Base-by-base conservation (phyloP, 73 alveolate genomes). In the Paramecium octaurelia region DNA sequence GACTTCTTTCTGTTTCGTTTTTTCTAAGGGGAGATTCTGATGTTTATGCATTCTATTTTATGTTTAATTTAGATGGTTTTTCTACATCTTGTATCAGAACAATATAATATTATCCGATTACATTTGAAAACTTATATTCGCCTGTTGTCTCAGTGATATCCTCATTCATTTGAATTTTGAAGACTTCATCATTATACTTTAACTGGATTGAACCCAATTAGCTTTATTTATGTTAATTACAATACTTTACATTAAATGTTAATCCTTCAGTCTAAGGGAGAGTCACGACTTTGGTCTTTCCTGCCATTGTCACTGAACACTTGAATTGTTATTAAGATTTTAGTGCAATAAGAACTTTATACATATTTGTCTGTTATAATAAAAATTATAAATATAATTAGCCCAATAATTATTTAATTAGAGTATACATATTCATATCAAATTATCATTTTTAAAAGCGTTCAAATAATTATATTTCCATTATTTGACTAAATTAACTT, bases 61-160 rank as follows among this genome's bases (percentile, higher is more conserved):
- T 80, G 18, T 46, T 48, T 46, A 80, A 80, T 80, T 80, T 44
- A 9, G 70, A 40, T 20, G 91, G 91, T 80, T 80, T 80, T 46
- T 80, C 91, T 3, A 24, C 76, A 44, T 80, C 76, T 42, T 40
- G 50, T 27, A 80, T 23, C 31, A 80, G 16, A 5, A 80, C 75
- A 24, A 80, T 80, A 10, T 44, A 80, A 35, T 80, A 80, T 27
- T 27, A 44, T 80, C 91, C 91, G 24, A 50, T 42, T 24, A 80
- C 31, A 48, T 80, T 27, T 10, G 43, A 44, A 24, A 80, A 44
- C 4, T 44, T 80, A 80, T 38, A 80, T 35, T 80, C 91, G 6
- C 91, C 91, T 10, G 46, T 80, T 40, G 57, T 18, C 14, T 80
- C 91, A 20, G 21, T 14, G 7, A 24, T 80, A 46, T 80, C 91